Base-by-base conservation (phyloP, 2,329 filamentous ascomycete species). In the Malbranchea cinnamomea region DNA sequence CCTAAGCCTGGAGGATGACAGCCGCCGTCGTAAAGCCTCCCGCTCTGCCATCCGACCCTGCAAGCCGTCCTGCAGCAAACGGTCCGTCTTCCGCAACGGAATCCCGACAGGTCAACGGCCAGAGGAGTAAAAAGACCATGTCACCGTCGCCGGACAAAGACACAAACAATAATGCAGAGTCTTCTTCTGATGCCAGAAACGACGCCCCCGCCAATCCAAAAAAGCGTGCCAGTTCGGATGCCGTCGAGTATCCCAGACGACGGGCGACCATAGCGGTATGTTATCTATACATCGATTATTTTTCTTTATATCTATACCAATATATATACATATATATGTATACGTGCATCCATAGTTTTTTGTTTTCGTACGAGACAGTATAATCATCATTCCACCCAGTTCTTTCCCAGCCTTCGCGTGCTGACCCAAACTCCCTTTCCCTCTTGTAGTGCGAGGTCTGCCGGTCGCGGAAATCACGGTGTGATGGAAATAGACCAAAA, bases 401-500 rank as follows among this genome's bases (percentile, higher is more conserved):
- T n/a, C n/a, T n/a, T n/a, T n/a, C n/a, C n/a, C n/a, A n/a, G n/a
- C n/a, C n/a, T n/a, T n/a, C n/a, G n/a, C n/a, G n/a, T n/a, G n/a
- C n/a, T n/a, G n/a, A 14, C 9, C 15, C n/a, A 10, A n/a, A 10
- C n/a, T 11, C 4, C 9, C 9, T 23, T 31, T 15, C 12, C 25
- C 13, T 24, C 11, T 15, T 6, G 31, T 32, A 83, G 78, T 85
- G 79, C 53, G 78, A 85, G 49, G 78, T 84, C 34, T 84, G 79
- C 48, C 75, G 79, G 11, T 81, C 79, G 20, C 68, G 79, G 42
- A 85, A 85, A 49, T 83, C 78, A 36, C 68, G 78, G 38, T 84
- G 79, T 52, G 78, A 84, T 50, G 79, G 79, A 31, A 77, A 68
- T 6, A 74, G 81, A 42, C 81, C 81, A 25, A 87, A 84, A 53